A percentile compares a stretch with the other conserved stretches of the same genome.
Conservation (phyloP, 1,139 yeast species). For the Suhomyces terraborum region DNA sequence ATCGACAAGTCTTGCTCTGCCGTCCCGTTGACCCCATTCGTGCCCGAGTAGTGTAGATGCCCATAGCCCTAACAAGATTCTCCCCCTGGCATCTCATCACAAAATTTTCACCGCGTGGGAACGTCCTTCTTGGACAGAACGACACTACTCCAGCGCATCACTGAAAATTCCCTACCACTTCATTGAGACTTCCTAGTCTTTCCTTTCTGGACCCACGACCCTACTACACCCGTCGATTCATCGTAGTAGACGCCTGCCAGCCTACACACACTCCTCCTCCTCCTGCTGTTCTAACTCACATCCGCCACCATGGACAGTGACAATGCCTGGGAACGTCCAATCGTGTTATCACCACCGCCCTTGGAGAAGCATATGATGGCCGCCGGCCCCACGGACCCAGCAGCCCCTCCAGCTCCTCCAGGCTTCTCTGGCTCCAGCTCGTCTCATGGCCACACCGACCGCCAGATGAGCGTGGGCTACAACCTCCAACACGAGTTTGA, state of each 20-base stretch:
- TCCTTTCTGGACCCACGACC: slow-evolving; percentile 1
- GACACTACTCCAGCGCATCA: slow-evolving; percentile 6
- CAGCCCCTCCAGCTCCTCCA: slow-evolving; percentile 1
- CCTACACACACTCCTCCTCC: neutral
- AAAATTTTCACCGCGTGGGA: slow-evolving; percentile 16
- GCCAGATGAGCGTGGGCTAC: slow-evolving; percentile 48
- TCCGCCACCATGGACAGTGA: slow-evolving; percentile 13
- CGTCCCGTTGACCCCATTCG: too few species aligned
- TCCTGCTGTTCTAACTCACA: neutral
- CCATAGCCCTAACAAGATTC: slow-evolving; percentile 1
- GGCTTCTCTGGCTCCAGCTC: neutral
- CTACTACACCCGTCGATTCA: slow-evolving; percentile 3
- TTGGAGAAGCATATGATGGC: slow-evolving; percentile 24
- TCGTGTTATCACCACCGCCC: slow-evolving; percentile 46
- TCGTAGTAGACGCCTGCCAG: slow-evolving; percentile 2
- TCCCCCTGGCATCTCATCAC: slow-evolving; percentile 14
- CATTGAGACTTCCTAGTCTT: slow-evolving; percentile 7
- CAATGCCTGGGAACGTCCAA: slow-evolving; percentile 34
- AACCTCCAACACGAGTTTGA: slow-evolving; percentile 51
- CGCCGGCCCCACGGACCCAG: neutral
- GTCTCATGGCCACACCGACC: slow-evolving; percentile 23
- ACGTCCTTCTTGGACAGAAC: slow-evolving; percentile 7
- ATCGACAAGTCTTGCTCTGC: too few species aligned
- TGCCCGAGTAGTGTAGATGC: too few species aligned
- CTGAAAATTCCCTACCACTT: slow-evolving; percentile 3